Evolutionary conservation across 805 yeast genomes (phyloP), one percentile per base, ranked within the genome.

Genomic region (Sungouiella blattae): DNA sequence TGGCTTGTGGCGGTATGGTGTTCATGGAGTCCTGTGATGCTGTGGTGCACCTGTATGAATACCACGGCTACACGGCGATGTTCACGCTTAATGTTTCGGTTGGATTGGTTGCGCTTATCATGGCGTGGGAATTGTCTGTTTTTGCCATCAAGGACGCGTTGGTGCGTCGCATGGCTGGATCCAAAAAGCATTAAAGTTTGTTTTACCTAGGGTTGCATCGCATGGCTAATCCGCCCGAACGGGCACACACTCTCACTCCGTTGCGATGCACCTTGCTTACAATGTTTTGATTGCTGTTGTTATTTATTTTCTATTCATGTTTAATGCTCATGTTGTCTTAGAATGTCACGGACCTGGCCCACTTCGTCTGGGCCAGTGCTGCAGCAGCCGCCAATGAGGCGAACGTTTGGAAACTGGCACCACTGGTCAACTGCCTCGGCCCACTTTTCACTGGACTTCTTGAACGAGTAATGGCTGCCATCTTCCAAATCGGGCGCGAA

Each of bases 21-120:
- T 93, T 93, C 58, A 87, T 89, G 89, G 87, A 87, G 58, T 80
- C 93, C 36, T 85, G 94, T 28, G 91, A 86, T 53, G 94, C 93
- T 48, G 77, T 86, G 5, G 78, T 93, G 21, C 78, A 77, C 48
- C 89, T 87, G 14, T 70, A 88, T 64, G 87, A 86, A 48, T 87
- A 79, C 58, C 73, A 88, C 49, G 95, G 95, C 3, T 69, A 80
- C 41, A 86, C 93, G 18, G 69, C 81, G 33, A 89, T 93, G 97
- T 91, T 93, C 62, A 85, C 93, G 1, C 75, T 91, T 53, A 93
- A 91, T 57, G 76, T 91, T 24, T 76, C 84, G 40, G 83, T 93
- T 39, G 98, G 98, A 8, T 39, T 78, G 30, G 72, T 83, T 23
- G 76, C 91, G 2, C 65, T 91, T 28, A 41, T 88, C 8, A 88